Percentiles rank a stretch among this genome's conserved stretches.
phyloP scores from a whole-genome alignment of 2,329 filamentous ascomycete species.

The Calonectria fujianensis region DNA sequence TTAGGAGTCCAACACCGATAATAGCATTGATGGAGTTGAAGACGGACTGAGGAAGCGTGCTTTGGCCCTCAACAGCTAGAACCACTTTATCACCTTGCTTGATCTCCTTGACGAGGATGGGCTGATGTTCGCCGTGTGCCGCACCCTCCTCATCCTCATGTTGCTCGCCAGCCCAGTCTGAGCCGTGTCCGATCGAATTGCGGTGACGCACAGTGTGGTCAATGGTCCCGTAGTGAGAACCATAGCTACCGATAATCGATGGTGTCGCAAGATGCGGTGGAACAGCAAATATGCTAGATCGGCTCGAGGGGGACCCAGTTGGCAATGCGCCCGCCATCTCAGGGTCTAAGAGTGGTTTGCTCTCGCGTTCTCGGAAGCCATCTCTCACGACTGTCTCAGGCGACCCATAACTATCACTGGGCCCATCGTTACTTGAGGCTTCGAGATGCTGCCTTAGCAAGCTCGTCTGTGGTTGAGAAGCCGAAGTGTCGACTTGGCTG shows the following conservation, averaged over 20 bases:
- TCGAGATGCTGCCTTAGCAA: constrained; percentile 73
- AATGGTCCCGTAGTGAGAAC: constrained; percentile 75
- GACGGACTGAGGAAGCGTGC: constrained; percentile 95
- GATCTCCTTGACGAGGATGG: constrained; percentile 90
- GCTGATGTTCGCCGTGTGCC: constrained; percentile 78
- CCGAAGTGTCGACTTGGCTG: constrained; percentile 62
- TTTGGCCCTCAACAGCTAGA: constrained; percentile 90
- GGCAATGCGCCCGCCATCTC: constrained; percentile 62
- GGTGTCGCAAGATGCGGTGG: constrained; percentile 79
- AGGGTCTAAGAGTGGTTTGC: constrained; percentile 67
- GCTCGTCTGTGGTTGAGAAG: constrained; percentile 61
- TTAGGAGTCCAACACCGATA: constrained; percentile 92
- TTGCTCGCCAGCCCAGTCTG: constrained; percentile 57
- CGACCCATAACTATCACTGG: constrained; percentile 48
- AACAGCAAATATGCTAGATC: constrained; percentile 71
- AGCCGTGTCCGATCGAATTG: constrained; percentile 68
- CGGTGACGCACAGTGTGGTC: constrained; percentile 60
- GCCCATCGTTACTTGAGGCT: constrained; percentile 56
- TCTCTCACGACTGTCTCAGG: constrained; percentile 39
- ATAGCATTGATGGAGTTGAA: constrained; percentile 98
- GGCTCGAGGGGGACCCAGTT: constrained; percentile 55
- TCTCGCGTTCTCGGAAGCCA: constrained; percentile 67
- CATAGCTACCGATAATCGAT: constrained; percentile 83
- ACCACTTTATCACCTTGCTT: constrained; percentile 92
- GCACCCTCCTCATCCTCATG: constrained; percentile 55